phyloP scores from a whole-genome alignment of 306 rosid species.

The Dalbergia cultrata region DNA sequence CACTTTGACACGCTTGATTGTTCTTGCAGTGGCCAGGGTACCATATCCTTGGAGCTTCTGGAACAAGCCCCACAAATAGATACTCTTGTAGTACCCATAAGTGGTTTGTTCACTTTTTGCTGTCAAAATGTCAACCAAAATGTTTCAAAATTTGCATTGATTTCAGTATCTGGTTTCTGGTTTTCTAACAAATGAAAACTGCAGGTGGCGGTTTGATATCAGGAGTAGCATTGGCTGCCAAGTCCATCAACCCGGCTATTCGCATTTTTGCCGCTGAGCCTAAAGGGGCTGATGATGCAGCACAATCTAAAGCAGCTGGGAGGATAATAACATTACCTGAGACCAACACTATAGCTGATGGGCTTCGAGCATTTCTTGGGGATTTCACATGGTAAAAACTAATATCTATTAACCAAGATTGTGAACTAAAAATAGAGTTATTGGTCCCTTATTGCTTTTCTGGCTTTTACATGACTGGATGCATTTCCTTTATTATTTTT shows the following conservation, averaged over 20 bases:
- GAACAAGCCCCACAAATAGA: conserved; percentile 86
- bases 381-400: conserved; percentile 77
- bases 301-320: conserved; percentile 89
- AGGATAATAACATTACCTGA: conserved; percentile 71
- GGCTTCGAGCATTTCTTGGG: conserved; percentile 89
- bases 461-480: not conserved
- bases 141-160: conserved; percentile 6
- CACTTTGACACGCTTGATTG: conserved; percentile 38
- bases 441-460: conserved; percentile 11
- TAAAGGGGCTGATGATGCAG: conserved; percentile 90
- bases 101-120: conserved; percentile 67
- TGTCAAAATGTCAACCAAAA: conserved; percentile 25
- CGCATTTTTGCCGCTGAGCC: conserved; percentile 90
- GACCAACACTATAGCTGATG: conserved; percentile 90
- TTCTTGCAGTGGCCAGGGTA: conserved; percentile 94
- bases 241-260: conserved; percentile 77
- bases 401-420: conserved; percentile 24
- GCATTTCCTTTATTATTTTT: not conserved
- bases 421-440: conserved; percentile 37
- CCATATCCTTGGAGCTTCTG: conserved; percentile 82
- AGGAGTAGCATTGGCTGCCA: conserved; percentile 94
- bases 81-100: conserved; percentile 79
- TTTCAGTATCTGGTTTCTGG: conserved; percentile 1
- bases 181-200: conserved; percentile 45
- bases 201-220: conserved; percentile 93